These are phyloP conservation scores for Tolypocladium cylindrosporum DNA, from an alignment of 2,329 filamentous ascomycete species.

Conservation along the genomic window DNA sequence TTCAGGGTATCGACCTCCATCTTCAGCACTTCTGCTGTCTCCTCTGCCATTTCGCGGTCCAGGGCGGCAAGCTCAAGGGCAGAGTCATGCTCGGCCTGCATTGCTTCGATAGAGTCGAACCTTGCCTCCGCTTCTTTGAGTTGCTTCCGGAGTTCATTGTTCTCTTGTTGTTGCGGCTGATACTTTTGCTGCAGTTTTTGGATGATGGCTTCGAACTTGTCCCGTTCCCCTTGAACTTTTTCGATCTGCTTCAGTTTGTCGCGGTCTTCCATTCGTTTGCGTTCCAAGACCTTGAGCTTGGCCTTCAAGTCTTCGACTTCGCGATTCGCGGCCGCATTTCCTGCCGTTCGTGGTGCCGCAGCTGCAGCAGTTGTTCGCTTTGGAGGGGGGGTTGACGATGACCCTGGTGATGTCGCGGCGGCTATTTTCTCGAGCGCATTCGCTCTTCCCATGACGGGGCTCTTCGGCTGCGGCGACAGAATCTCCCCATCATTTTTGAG, in stretches of 20 bases:
- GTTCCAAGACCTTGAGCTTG: slow-evolving; percentile 78
- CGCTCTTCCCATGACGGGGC: slow-evolving; percentile 39
- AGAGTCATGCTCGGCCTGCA: slow-evolving; percentile 76
- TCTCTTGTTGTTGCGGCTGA: slow-evolving; percentile 74
- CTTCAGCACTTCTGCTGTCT: slow-evolving; percentile 74
- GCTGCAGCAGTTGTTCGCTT: slow-evolving; percentile 17
- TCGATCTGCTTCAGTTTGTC: slow-evolving; percentile 76
- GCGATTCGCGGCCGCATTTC: slow-evolving; percentile 42
- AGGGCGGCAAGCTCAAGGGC: slow-evolving; percentile 78
- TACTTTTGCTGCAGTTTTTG: slow-evolving; percentile 87
- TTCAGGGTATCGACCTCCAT: slow-evolving; percentile 71
- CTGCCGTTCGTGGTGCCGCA: slow-evolving; percentile 27
- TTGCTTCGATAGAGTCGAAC: slow-evolving; percentile 56
- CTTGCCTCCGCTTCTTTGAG: slow-evolving; percentile 65
- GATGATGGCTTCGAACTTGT: slow-evolving; percentile 75
- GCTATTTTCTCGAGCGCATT: slow-evolving; percentile 43
- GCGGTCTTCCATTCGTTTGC: slow-evolving; percentile 75
- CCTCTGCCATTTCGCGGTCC: slow-evolving; percentile 94
- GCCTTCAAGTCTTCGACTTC: slow-evolving; percentile 83
- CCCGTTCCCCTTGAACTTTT: slow-evolving; percentile 62
- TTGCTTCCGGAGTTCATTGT: slow-evolving; percentile 63
- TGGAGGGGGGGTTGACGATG: slow-evolving; percentile 20
- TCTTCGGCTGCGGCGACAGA: slow-evolving; percentile 37
- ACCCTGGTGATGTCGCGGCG: slow-evolving; percentile 19
- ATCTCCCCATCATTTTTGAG: slow-evolving; percentile 42